Percentiles rank a stretch among this genome's conserved stretches.
phyloP scores from a whole-genome alignment of 2,329 filamentous ascomycete species.

The Penicillium sclerotigenum region DNA sequence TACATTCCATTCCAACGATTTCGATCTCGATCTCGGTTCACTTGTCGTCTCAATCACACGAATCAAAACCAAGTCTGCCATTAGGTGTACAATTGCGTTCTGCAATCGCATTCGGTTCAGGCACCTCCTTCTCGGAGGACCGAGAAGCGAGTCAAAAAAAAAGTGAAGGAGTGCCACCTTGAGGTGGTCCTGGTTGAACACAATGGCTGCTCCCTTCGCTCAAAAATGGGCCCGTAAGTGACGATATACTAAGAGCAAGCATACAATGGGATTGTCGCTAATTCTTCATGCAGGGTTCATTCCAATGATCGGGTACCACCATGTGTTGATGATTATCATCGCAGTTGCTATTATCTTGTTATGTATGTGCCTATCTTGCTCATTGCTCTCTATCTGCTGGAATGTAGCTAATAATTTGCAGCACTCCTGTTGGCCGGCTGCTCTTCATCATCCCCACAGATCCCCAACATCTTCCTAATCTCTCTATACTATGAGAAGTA shows the following conservation, averaged over 20 bases:
- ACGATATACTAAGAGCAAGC: background rate
- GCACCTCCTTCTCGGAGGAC: slow-evolving; percentile 40
- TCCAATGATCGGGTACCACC: slow-evolving; percentile 65
- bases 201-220: slow-evolving; percentile 32
- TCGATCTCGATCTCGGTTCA: slow-evolving; percentile 13
- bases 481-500: slow-evolving; percentile 96
- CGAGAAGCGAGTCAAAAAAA: slow-evolving; percentile 39
- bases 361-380: slow-evolving; percentile 60
- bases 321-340: slow-evolving; percentile 97
- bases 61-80: slow-evolving; percentile 1
- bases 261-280: slow-evolving; percentile 1
- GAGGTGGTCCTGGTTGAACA: slow-evolving; percentile 11
- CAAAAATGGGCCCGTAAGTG: slow-evolving; percentile 38
- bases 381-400: background rate
- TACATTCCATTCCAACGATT: slow-evolving; percentile 30
- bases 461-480: slow-evolving; percentile 94
- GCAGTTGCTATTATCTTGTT: slow-evolving; percentile 89
- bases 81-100: background rate
- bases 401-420: slow-evolving; percentile 42
- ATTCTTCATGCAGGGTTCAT: slow-evolving; percentile 49
- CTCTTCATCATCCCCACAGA: slow-evolving; percentile 91
- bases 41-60: background rate
- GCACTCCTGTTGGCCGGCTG: slow-evolving; percentile 91
- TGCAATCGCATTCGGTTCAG: slow-evolving; percentile 6
- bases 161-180: slow-evolving; percentile 12